Evolutionary conservation across 768 basidiomycete genomes (phyloP).

Genomic region (Hemileccinum impolitum): DNA sequence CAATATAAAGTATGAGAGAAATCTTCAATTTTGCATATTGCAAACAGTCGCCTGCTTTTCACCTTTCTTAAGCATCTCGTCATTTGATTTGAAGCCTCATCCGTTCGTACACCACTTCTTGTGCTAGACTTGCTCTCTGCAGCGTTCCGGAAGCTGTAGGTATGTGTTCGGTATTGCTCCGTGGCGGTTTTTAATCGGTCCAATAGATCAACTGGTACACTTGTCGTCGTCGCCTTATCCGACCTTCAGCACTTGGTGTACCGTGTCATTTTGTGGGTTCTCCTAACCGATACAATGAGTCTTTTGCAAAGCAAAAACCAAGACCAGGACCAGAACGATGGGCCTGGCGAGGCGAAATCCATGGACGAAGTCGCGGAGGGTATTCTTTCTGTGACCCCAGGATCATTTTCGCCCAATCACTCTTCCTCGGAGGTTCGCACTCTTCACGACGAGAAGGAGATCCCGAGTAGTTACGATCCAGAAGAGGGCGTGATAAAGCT

Average conservation of each 20-base stretch:
- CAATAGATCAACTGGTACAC: not conserved
- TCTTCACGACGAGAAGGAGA: conserved; percentile 6
- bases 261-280: not conserved
- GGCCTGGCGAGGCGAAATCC: not conserved
- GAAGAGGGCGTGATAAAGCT: conserved; percentile 5
- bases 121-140: not conserved
- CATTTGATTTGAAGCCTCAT: not conserved
- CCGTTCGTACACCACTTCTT: not conserved
- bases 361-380: not conserved
- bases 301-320: not conserved
- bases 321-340: not conserved
- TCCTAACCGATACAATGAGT: not conserved
- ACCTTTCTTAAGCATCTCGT: conserved; percentile 1
- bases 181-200: not conserved
- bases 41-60: not conserved
- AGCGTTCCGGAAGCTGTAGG: not conserved
- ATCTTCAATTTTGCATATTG: not conserved
- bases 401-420: not conserved
- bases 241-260: too few species aligned
- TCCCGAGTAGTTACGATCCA: not conserved
- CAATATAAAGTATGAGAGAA: conserved; percentile 9
- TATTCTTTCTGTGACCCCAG: not conserved
- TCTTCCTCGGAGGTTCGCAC: conserved; percentile 9
- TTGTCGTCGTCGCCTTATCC: not conserved
- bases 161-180: not conserved